Conservation (phyloP, 83 land plant genomes). For the Picea mariana region DNA sequence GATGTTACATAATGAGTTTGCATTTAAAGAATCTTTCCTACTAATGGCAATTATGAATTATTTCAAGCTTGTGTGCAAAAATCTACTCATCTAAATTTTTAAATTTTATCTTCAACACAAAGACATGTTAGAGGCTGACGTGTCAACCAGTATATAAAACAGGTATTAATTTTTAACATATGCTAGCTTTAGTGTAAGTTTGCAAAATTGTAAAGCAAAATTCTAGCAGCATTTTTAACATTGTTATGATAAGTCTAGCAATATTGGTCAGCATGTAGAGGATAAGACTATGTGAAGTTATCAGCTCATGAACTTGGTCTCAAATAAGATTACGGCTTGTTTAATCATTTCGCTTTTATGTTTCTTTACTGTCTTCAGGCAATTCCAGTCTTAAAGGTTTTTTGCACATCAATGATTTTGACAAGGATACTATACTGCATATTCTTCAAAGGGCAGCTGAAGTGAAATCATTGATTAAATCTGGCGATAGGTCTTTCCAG, state of each 20-base stretch:
- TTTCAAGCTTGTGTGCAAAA: no score
- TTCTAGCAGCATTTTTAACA: no score
- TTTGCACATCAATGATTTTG: slow-evolving; percentile 85
- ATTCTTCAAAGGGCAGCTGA: slow-evolving; percentile 80
- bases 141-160: no score
- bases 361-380: slow-evolving; percentile 35
- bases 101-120: no score
- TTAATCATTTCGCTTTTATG: not conserved
- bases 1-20: no score
- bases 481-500: slow-evolving; percentile 79
- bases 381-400: slow-evolving; percentile 66
- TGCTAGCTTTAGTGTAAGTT: no score
- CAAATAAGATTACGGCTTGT: not conserved
- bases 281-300: not conserved
- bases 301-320: not conserved
- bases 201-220: no score
- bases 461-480: slow-evolving; percentile 78
- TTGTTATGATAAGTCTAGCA: not conserved
- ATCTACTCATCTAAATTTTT: no score
- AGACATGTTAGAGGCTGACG: no score
- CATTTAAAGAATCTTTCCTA: no score
- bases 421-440: slow-evolving; percentile 68
- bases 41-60: no score
- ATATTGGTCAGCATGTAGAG: not conserved
- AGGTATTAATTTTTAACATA: no score